A percentile compares a stretch with the other conserved stretches of the same genome.
Evolutionary conservation across 1,139 yeast species (phyloP).

Genomic region (Hansenula lynferdii): DNA sequence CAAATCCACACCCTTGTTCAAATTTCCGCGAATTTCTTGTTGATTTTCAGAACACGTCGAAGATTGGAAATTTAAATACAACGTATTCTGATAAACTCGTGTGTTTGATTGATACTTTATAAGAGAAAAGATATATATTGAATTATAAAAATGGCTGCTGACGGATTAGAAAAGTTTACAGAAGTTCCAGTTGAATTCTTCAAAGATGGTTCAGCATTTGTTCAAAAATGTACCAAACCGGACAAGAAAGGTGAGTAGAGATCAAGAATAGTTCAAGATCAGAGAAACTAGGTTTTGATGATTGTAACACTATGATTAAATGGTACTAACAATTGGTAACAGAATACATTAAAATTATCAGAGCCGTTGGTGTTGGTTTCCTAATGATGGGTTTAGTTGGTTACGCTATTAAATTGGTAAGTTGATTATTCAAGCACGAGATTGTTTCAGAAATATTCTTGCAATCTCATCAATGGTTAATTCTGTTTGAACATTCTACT

Average conservation of each 20-base stretch:
- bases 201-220: conserved; percentile 84
- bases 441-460: too few relatives aligned
- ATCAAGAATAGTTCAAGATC: too few relatives aligned
- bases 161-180: conserved; percentile 75
- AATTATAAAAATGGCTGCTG: conserved; percentile 49
- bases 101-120: too few relatives aligned
- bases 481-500: too few relatives aligned
- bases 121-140: too few relatives aligned
- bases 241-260: conserved; percentile 71
- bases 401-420: conserved; percentile 77
- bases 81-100: too few relatives aligned
- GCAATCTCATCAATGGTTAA: too few relatives aligned
- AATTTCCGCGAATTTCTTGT: too few relatives aligned
- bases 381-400: conserved; percentile 98
- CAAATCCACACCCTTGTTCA: too few relatives aligned
- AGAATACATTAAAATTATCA: conserved; percentile 84
- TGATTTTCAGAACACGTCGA: conserved; percentile 9
- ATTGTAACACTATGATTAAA: too few relatives aligned
- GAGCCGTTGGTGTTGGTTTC: conserved; percentile 97
- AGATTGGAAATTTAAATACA: not conserved
- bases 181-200: conserved; percentile 90
- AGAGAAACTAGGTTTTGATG: conserved; percentile 27
- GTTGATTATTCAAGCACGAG: too few relatives aligned
- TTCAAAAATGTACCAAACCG: conserved; percentile 92
- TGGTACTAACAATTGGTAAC: too few relatives aligned